Percentiles rank a stretch among this genome's conserved stretches.
Evolutionary conservation across 257 asterid species (phyloP).

Genomic region (Primulina eburnea): DNA sequence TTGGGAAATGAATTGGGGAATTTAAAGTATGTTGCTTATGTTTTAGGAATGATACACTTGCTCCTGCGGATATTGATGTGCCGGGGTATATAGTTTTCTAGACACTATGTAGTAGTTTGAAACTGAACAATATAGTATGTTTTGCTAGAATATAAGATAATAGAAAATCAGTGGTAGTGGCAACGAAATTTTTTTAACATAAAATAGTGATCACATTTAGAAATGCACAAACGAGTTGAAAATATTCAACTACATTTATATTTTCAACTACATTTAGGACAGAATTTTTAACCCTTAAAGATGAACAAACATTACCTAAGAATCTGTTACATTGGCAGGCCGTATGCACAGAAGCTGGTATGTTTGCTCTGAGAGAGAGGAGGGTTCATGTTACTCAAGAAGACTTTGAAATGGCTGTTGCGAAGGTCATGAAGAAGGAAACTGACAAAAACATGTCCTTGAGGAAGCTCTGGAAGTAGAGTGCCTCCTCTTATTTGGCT

Average conservation of each 20-base stretch:
- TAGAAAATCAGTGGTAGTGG: too few species aligned
- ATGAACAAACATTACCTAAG: background rate
- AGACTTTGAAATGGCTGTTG: slow-evolving; percentile 98
- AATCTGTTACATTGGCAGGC: slow-evolving; percentile 47
- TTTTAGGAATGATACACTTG: background rate
- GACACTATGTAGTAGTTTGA: too few species aligned
- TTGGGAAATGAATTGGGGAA: background rate
- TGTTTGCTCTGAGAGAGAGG: slow-evolving; percentile 96
- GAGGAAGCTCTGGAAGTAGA: slow-evolving; percentile 93
- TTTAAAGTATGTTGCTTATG: background rate
- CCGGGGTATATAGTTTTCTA: too few species aligned
- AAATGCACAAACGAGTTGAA: background rate
- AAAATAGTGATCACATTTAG: too few species aligned
- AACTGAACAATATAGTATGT: too few species aligned
- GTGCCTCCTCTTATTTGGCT: background rate
- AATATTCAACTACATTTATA: too few species aligned
- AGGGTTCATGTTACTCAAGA: slow-evolving; percentile 96
- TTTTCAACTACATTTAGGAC: background rate
- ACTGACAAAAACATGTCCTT: slow-evolving; percentile 88
- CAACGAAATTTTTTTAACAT: too few species aligned
- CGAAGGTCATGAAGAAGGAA: slow-evolving; percentile 97
- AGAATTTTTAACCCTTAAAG: background rate
- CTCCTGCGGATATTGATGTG: too few species aligned
- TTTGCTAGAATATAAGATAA: too few species aligned
- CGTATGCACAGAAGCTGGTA: slow-evolving; percentile 94